These are phyloP conservation scores for Penicillium silybi DNA, from an alignment of 495 filamentous ascomycete species.

Conservation along the genomic window DNA sequence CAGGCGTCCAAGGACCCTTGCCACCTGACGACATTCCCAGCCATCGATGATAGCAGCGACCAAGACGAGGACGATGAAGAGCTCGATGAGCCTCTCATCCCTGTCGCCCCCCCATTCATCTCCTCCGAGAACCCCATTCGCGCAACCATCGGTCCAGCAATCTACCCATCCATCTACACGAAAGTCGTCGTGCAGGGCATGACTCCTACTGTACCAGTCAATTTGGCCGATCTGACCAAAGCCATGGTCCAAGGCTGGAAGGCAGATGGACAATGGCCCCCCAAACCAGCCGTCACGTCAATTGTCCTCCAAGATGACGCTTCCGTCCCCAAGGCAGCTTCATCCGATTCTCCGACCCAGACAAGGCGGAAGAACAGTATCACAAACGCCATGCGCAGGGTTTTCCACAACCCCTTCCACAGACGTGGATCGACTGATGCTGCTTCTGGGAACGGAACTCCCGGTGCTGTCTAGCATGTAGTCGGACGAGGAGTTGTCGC, in stretches of 20 bases:
- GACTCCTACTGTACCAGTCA: conserved; percentile 81
- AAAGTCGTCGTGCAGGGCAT: conserved; percentile 76
- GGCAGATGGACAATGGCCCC: conserved; percentile 90
- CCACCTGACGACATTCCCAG: conserved; percentile 2
- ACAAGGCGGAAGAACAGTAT: conserved; percentile 35
- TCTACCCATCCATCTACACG: conserved; percentile 80
- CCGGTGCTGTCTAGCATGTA: not conserved
- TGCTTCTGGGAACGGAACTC: conserved; percentile 5
- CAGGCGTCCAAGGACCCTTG: conserved; percentile 3
- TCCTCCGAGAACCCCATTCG: conserved; percentile 67
- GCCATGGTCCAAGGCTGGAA: conserved; percentile 91
- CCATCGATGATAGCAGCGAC: conserved; percentile 13
- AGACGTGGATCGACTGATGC: conserved; percentile 32
- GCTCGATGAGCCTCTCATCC: conserved; percentile 47
- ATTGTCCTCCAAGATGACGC: conserved; percentile 35
- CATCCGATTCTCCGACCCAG: conserved; percentile 15
- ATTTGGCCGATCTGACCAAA: conserved; percentile 73
- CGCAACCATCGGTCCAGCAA: conserved; percentile 61
- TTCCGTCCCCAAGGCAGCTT: conserved; percentile 19
- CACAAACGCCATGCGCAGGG: conserved; percentile 43
- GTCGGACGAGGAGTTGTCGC: not conserved
- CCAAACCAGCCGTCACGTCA: conserved; percentile 45
- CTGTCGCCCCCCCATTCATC: conserved; percentile 62
- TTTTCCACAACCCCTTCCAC: conserved; percentile 44
- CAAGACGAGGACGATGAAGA: conserved; percentile 25